Percentiles rank a stretch among this genome's conserved stretches.
phyloP scores from a whole-genome alignment of 805 yeast genomes.

The Ogataea haglerorum region DNA sequence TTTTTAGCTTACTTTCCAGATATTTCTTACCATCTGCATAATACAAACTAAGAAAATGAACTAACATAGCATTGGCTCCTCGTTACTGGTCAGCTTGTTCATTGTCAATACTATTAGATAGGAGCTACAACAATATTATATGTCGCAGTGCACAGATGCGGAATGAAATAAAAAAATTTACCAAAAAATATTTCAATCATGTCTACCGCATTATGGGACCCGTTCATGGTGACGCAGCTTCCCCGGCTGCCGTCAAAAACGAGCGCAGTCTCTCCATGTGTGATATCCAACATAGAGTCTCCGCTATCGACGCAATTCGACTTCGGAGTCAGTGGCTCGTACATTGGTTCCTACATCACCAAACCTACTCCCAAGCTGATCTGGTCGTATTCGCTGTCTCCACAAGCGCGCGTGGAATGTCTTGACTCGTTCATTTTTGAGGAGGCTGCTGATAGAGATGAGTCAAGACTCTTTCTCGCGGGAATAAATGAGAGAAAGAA shows the following conservation, averaged over 20 bases:
- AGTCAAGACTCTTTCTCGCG: slow-evolving; percentile 29
- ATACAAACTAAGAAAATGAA: no score
- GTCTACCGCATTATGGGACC: slow-evolving; percentile 22
- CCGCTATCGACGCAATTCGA: slow-evolving; percentile 39
- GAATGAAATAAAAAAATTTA: not conserved
- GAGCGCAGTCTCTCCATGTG: slow-evolving; percentile 22
- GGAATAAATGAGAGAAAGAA: slow-evolving; percentile 37
- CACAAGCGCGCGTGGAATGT: slow-evolving; percentile 41
- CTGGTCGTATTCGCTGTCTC: slow-evolving; percentile 54
- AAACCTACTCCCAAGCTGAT: slow-evolving; percentile 56
- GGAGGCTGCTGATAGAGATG: slow-evolving; percentile 17
- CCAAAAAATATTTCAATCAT: slow-evolving; percentile 6
- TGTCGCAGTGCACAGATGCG: slow-evolving; percentile 9
- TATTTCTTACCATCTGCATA: no score
- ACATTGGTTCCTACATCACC: slow-evolving; percentile 47
- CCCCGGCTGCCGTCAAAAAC: slow-evolving; percentile 31
- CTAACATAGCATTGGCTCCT: no score
- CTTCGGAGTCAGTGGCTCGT: slow-evolving; percentile 52
- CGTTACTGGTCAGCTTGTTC: no score
- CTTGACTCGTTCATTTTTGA: slow-evolving; percentile 35
- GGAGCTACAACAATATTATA: not conserved
- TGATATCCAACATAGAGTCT: slow-evolving; percentile 25
- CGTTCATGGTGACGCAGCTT: slow-evolving; percentile 32
- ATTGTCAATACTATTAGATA: not conserved
- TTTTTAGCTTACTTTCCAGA: no score